These are phyloP conservation scores for Haplosporangium sp. DNA, from an alignment of 371 early-diverging fungal genomes.

Conservation along the genomic window DNA sequence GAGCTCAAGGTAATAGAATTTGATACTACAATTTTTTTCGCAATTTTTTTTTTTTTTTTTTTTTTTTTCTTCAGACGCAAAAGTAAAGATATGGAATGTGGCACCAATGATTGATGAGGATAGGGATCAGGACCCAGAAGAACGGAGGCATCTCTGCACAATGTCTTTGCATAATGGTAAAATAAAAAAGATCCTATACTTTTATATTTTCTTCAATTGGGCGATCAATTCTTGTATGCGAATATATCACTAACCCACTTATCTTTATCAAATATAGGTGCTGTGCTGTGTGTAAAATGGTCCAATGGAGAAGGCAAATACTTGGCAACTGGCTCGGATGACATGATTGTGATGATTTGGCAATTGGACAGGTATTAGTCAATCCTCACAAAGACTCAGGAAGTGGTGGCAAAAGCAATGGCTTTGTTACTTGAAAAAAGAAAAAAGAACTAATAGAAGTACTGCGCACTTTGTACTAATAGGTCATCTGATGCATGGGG, in stretches of 20 bases:
- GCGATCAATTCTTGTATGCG: too few relatives aligned
- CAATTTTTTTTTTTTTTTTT: neutral
- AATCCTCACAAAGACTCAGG: neutral
- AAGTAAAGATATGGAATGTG: constrained; percentile 88
- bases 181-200: neutral
- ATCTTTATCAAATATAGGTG: constrained; percentile 61
- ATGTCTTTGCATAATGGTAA: constrained; percentile 87
- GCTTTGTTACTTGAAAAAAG: too few relatives aligned
- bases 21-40: neutral
- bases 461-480: neutral
- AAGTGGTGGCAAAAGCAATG: neutral
- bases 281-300: constrained; percentile 94
- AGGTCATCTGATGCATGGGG: constrained; percentile 59
- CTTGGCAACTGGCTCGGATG: constrained; percentile 93
- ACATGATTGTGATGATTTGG: constrained; percentile 93
- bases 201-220: too few relatives aligned
- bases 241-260: too few relatives aligned
- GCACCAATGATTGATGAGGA: constrained; percentile 70
- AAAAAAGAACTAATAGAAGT: neutral
- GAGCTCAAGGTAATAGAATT: constrained; percentile 74
- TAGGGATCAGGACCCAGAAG: constrained; percentile 64
- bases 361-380: constrained; percentile 71
- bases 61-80: constrained; percentile 66
- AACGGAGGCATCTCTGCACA: constrained; percentile 81
- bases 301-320: constrained; percentile 77